Evolutionary conservation across 805 yeast species (phyloP), one percentile per base, ranked within the genome.

Genomic region (Metschnikowia corniflorae): DNA sequence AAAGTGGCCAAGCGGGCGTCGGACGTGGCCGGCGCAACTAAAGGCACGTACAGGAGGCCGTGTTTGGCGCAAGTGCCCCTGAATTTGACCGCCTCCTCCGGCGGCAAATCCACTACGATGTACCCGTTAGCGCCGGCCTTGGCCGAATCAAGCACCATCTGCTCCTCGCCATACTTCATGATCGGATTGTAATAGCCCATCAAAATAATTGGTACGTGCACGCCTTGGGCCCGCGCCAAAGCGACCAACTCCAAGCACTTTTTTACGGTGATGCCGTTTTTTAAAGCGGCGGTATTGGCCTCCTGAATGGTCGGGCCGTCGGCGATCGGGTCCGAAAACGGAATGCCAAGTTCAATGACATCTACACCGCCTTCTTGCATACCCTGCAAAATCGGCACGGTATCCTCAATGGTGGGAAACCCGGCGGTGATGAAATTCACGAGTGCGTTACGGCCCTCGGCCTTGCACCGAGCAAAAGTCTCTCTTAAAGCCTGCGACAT

Each of bases 111-210:
- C 28, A 91, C 97, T 34, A 93, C 78, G 53, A 93, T 82, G 63
- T 82, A 93, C 16, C 97, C 99, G 56, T 86, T 88, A 32, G 88
- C 98, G 46, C 98, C 98, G 1, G 89, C 96, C 16, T 67, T 72
- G 35, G 80, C 78, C n/a, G 94, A 75, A 45, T 83, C 95, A 44
- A 71, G 66, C 44, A 88, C 78, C 68, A 93, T 71, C 60, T 78
- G 71, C 52, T 82, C 82, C 65, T 93, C 98, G 36, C 97, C 98
- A 58, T 82, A 91, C 48, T 75, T 81, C 58, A 86, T 60, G 47
- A 93, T 79, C 12, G 99, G 99, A 65, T 93, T 93, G 68, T 87
- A 93, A 74, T 93, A 93, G 42, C 99, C 99, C 99, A 93, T 93
- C 36, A 93, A 73, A 29, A 93, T 72, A 39, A 93, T 75, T 15